Evolutionary conservation across 371 early-diverging fungal genomes (phyloP).

Genomic region (Nematocida displodere): DNA sequence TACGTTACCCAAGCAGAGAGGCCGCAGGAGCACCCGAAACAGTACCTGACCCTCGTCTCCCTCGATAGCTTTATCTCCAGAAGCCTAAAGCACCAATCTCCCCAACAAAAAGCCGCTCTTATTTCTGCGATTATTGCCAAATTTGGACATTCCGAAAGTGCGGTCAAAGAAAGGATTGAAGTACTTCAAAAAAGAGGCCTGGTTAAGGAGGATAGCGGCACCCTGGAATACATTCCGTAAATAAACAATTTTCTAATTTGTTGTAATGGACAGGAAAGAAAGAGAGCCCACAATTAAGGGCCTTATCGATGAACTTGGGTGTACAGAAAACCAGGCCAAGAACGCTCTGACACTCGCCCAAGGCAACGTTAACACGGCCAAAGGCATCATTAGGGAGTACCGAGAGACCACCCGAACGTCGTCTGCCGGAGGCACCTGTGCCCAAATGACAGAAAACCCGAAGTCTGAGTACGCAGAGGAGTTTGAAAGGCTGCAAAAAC

Average conservation of each 20-base stretch:
- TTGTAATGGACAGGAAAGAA: slow-evolving; percentile 7
- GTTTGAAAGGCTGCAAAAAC: slow-evolving; percentile 31
- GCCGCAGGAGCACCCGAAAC: neutral
- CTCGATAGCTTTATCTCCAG: slow-evolving; percentile 4
- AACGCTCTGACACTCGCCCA: slow-evolving; percentile 29
- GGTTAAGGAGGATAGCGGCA: neutral
- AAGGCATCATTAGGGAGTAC: slow-evolving; percentile 40
- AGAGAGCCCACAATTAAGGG: neutral
- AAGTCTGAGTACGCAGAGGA: slow-evolving; percentile 41
- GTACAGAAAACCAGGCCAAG: slow-evolving; percentile 50
- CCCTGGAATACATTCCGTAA: slow-evolving; percentile 17
- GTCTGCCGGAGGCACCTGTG: slow-evolving; percentile 41
- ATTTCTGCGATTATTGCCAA: neutral
- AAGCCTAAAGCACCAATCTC: neutral
- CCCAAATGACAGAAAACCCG: slow-evolving; percentile 42
- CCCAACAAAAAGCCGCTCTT: neutral
- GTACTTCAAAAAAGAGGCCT: neutral
- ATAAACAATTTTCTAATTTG: neutral
- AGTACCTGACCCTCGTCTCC: neutral
- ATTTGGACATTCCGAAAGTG: neutral
- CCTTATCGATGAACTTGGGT: slow-evolving; percentile 14
- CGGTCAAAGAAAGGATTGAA: neutral
- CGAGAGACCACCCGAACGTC: slow-evolving; percentile 3
- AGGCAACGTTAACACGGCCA: slow-evolving; percentile 21
- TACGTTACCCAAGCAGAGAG: neutral